Base-by-base conservation (phyloP, 768 basidiomycete species). In the Psilocybe cubensis region DNA sequence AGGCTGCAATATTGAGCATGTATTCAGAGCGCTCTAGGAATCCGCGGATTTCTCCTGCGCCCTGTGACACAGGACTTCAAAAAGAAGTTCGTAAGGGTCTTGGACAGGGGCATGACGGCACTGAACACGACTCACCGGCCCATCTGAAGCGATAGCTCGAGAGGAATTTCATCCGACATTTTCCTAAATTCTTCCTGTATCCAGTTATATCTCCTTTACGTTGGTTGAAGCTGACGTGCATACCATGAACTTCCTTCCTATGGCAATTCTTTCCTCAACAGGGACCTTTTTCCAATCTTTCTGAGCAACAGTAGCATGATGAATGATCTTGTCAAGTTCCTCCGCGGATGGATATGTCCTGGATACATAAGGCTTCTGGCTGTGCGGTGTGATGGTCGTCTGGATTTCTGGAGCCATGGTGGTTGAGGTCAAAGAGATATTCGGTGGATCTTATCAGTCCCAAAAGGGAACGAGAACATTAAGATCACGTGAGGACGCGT, bases 111-210 rank as follows among this genome's bases (percentile, higher is more conserved):
- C 28, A 25, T 5, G 3, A 33, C 29, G 23, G 47, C 18, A 54
- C 40, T 33, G 44, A 49, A 14, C 38, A 41, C 25, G 29, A 72
- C 85, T 62, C 58, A 93, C 93, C 94, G 79, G 33, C 96, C 96
- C 91, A 99, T 98, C 74, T 97, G 92, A 51, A 87, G 63, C 0
- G 94, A 87, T 51, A 98, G 76, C 64, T 98, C 95, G 28, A 82
- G 66, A 0, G 86, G 84, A 12, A 93, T 82, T 27, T 90, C 83
- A 17, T 89, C 83, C 7, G 69, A 65, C 68, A 79, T 72, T 4
- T 70, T 70, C 61, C 75, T 78, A 58, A 86, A 85, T 56, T 79
- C 82, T 14, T 79, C 79, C 80, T 82, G 57, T 40, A 54, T 31
- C 42, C 42, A 14, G 20, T 33, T 9, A 21, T 40, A 45, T 20